These are phyloP conservation scores for Chamaecrista fasciculata DNA, from an alignment of 306 rosid genomes.

Conservation along the genomic window DNA sequence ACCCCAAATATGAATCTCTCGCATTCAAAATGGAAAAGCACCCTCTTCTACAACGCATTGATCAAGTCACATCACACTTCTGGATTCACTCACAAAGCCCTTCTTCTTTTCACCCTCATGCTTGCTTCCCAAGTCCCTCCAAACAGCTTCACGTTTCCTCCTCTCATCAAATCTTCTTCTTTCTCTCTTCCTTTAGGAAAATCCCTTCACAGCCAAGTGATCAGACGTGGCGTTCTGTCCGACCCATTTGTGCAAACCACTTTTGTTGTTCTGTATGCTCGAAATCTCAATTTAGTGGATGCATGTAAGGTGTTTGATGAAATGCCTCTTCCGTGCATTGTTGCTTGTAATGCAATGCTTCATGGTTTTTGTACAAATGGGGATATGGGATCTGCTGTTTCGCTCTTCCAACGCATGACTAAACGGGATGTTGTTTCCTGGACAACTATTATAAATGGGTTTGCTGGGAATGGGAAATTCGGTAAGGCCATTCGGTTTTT, in stretches of 20 bases:
- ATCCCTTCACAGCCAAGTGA: slow-evolving; percentile 57
- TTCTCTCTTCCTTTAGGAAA: slow-evolving; percentile 24
- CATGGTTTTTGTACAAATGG: slow-evolving; percentile 61
- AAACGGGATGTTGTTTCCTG: slow-evolving; percentile 67
- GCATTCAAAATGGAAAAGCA: slow-evolving; percentile 49
- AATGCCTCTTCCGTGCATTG: slow-evolving; percentile 47
- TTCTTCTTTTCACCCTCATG: slow-evolving; percentile 68
- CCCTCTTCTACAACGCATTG: slow-evolving; percentile 67
- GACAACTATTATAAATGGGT: slow-evolving; percentile 69
- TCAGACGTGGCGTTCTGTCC: slow-evolving; percentile 44
- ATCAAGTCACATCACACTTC: slow-evolving; percentile 52
- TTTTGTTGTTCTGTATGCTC: slow-evolving; percentile 38
- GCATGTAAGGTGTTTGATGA: slow-evolving; percentile 78
- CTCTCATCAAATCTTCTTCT: slow-evolving; percentile 51
- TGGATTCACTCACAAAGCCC: slow-evolving; percentile 36
- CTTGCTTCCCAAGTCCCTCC: slow-evolving; percentile 52
- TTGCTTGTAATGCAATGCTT: slow-evolving; percentile 65
- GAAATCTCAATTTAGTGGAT: slow-evolving; percentile 23
- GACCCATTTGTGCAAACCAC: slow-evolving; percentile 68
- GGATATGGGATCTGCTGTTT: slow-evolving; percentile 54
- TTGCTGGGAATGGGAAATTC: slow-evolving; percentile 43
- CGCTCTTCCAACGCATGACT: slow-evolving; percentile 45
- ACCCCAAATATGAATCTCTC: slow-evolving; percentile 24
- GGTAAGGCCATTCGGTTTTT: slow-evolving; percentile 51
- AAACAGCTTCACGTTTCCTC: slow-evolving; percentile 69